Evolutionary conservation across 345 rosid species (phyloP).

Genomic region (rapeseed (Brassica napus)): DNA sequence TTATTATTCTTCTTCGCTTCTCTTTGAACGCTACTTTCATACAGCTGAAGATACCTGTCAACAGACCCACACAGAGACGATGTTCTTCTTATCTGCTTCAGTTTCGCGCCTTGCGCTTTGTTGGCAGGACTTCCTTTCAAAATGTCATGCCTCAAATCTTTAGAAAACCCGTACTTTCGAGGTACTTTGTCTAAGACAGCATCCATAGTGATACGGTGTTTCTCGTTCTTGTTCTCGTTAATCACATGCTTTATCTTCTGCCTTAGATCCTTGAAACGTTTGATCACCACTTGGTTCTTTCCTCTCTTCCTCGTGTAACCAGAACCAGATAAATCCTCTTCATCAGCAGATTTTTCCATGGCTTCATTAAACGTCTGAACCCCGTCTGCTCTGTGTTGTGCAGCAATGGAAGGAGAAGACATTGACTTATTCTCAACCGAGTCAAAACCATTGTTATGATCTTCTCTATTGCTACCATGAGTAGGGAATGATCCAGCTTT

Average conservation of each 20-base stretch:
- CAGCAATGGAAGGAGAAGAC: slow-evolving; percentile 38
- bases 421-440: slow-evolving; percentile 9
- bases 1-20: slow-evolving; percentile 47
- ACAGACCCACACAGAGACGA: slow-evolving; percentile 61
- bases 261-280: slow-evolving; percentile 64
- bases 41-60: slow-evolving; percentile 64
- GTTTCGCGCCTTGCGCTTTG: slow-evolving; percentile 20
- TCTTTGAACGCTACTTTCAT: slow-evolving; percentile 49
- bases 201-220: slow-evolving; percentile 72
- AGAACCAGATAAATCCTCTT: slow-evolving; percentile 42
- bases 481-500: slow-evolving; percentile 56
- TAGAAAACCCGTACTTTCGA: slow-evolving; percentile 49
- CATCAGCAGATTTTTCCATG: slow-evolving; percentile 31
- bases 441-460: slow-evolving; percentile 20
- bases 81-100: slow-evolving; percentile 47
- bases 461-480: slow-evolving; percentile 31
- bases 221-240: slow-evolving; percentile 60
- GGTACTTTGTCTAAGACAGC: slow-evolving; percentile 84
- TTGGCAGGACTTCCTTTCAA: slow-evolving; percentile 30
- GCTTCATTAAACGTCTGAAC: slow-evolving; percentile 35
- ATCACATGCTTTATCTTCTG: slow-evolving; percentile 69
- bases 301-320: slow-evolving; percentile 38
- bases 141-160: slow-evolving; percentile 51
- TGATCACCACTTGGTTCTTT: slow-evolving; percentile 50
- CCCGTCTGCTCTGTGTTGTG: slow-evolving; percentile 43